Evolutionary conservation across 495 filamentous ascomycete genomes (phyloP).

Genomic region (Echria macrotheca): DNA sequence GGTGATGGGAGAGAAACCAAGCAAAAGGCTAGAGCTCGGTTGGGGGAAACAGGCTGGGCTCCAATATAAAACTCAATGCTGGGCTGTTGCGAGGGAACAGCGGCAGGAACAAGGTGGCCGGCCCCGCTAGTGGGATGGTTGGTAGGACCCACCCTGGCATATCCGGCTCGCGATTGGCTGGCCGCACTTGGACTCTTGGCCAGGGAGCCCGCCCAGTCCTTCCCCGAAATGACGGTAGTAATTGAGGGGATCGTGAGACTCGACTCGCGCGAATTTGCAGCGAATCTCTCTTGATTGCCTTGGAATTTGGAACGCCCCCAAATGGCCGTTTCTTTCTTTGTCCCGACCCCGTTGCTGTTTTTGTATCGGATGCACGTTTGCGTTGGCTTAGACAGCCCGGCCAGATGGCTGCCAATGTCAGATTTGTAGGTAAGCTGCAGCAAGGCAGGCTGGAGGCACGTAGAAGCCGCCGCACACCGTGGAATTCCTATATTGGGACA

Average conservation of each 20-base stretch:
- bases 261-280: slow-evolving; percentile 1
- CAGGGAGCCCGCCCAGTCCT: slow-evolving; percentile 4
- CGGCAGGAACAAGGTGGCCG: slow-evolving; percentile 27
- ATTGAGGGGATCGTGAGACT: slow-evolving; percentile 8
- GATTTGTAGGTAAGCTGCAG: background rate
- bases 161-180: background rate
- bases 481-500: too few relatives aligned
- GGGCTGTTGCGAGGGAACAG: slow-evolving; percentile 4
- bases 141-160: slow-evolving; percentile 2
- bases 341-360: background rate
- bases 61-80: slow-evolving; percentile 32
- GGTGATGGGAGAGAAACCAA: slow-evolving; percentile 17
- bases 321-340: slow-evolving; percentile 1
- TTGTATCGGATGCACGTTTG: background rate
- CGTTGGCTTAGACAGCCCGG: background rate
- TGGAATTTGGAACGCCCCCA: background rate
- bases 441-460: too few relatives aligned
- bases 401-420: background rate
- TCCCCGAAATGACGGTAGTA: slow-evolving; percentile 5
- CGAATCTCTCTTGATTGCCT: background rate
- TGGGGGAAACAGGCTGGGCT: slow-evolving; percentile 10
- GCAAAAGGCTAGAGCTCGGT: slow-evolving; percentile 5
- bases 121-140: slow-evolving; percentile 13
- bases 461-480: too few relatives aligned
- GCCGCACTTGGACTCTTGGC: background rate